Evolutionary conservation across 305 asterid genomes (phyloP), one percentile per base, ranked within the genome.

Genomic region (Lippia alba): DNA sequence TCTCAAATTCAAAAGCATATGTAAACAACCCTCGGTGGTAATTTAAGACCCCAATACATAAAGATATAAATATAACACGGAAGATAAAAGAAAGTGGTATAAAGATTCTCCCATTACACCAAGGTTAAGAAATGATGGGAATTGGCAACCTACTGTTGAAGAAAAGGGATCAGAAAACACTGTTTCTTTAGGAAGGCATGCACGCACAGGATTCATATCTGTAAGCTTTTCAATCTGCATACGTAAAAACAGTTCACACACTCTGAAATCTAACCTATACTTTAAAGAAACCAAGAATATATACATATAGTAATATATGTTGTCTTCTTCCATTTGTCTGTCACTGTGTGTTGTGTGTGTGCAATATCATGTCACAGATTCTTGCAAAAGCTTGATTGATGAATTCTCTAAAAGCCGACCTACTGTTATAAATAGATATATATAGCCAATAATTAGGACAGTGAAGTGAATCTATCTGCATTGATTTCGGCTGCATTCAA

Each of bases 221-320:
- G 73, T 65, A 72, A 72, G 81, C 78, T 77, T 72, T 77, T 61
- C 60, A 61, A 64, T 73, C 67, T 69, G 50, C 54, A 65, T 71
- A 76, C 66, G 73, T 41, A 18, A 78, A 64, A 48, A 46, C 49
- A 56, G 57, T 56, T 19, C 16, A 11, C 62, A 49, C 10, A 14
- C 20, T 49, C 49, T 51, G 56, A 39, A 20, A 64, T 45, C 55
- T 41, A 33, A 1, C 36, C 48, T 53, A 67, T 53, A 67, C 2
- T 55, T 56, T 24, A 57, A 17, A 45, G 46, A 57, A 17, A 45
- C 34, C 32, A 30, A 6, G 50, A 34, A 36, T 36, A 5, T 45
- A 11, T 24, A 17, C 0, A 3, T 19, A 8, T n/a, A 9, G 17
- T 18, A 44, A n/a, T 18, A 61, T 36, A 57, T 8, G 57, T 53